Percentiles rank a stretch among this genome's conserved stretches.
Conservation (phyloP, 768 basidiomycete genomes). For the Gloeopeniophorella convolvens region DNA sequence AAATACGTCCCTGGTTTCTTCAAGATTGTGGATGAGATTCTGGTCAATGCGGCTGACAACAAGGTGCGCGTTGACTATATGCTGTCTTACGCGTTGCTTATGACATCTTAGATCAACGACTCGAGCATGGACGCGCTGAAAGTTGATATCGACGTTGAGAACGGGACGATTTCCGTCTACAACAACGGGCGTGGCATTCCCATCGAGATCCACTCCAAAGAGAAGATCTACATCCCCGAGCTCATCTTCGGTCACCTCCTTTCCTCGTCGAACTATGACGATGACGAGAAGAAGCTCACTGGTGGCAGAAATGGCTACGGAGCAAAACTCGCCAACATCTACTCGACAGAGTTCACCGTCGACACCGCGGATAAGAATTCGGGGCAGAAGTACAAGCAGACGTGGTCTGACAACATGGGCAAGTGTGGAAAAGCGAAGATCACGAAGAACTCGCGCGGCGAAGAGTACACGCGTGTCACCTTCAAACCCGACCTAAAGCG, state of each 20-base stretch:
- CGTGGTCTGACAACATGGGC: constrained; percentile 91
- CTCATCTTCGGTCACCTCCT: constrained; percentile 95
- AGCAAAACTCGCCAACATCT: constrained; percentile 97
- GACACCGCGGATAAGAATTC: constrained; percentile 91
- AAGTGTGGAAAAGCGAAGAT: constrained; percentile 87
- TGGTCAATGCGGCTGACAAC: constrained; percentile 99
- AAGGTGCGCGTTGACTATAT: constrained; percentile 58
- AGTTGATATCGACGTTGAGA: constrained; percentile 78
- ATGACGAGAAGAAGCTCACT: constrained; percentile 96
- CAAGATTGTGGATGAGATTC: constrained; percentile 99
- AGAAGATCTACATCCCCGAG: constrained; percentile 94
- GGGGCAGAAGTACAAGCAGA: constrained; percentile 89
- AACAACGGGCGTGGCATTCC: constrained; percentile 98
- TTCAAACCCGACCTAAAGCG: constrained; percentile 89
- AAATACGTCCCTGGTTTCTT: constrained; percentile 96
- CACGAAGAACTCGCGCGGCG: constrained; percentile 78
- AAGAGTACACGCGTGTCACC: constrained; percentile 89
- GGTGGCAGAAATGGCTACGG: constrained; percentile 99
- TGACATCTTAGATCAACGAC: constrained; percentile 75
- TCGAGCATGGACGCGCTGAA: constrained; percentile 86
- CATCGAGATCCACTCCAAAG: constrained; percentile 88
- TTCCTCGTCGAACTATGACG: constrained; percentile 95
- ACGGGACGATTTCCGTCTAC: constrained; percentile 81
- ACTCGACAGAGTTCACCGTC: constrained; percentile 91
- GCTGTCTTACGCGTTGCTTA: background rate